Evolutionary conservation across 2,329 filamentous ascomycete genomes (phyloP), one percentile per base, ranked within the genome.

Genomic region (Alternaria brassicae): DNA sequence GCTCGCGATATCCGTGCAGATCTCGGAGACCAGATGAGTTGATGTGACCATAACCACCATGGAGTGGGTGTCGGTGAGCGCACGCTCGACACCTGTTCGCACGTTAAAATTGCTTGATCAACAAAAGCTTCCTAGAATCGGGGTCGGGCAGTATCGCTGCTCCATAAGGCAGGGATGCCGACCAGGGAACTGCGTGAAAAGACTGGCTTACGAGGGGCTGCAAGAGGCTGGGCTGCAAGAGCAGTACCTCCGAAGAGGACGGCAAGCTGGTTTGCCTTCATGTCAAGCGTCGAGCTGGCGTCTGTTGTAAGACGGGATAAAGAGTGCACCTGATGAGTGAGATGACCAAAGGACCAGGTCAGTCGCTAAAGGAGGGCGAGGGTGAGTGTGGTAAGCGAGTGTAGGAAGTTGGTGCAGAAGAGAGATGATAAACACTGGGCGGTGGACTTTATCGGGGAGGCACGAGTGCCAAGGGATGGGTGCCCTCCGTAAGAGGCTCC

Each of bases 11-110:
- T 66, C 69, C 19, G 77, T 64, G n/a, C 73, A 72, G 68, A 80
- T 81, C 65, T 76, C 71, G 63, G 70, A 75, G 66, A 81, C 70
- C 41, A 79, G 79, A 61, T 76, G 68, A 55, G 76, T 68, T 49
- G 72, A 73, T 47, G 80, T 81, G 48, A 68, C 57, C 67, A 76
- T 79, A 63, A 79, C 67, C 44, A 78, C 78, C 27, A 74, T 77
- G 53, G 73, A 72, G 25, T 73, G 72, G 50, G 74, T 69, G 36
- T 74, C 75, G 32, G 41, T 62, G 27, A 62, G 39, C 34, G 63
- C 64, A 50, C 63, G 64, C 28, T 56, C 30, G 30, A 41, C 55
- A 37, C 44, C 69, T 70, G 50, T 28, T 15, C 3, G 17, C 6
- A 23, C 27, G 58, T 71, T 25, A 68, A 60, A 34, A 15, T 32